Conservation (phyloP, 805 yeast species). For the Kodamaea laetipori region DNA sequence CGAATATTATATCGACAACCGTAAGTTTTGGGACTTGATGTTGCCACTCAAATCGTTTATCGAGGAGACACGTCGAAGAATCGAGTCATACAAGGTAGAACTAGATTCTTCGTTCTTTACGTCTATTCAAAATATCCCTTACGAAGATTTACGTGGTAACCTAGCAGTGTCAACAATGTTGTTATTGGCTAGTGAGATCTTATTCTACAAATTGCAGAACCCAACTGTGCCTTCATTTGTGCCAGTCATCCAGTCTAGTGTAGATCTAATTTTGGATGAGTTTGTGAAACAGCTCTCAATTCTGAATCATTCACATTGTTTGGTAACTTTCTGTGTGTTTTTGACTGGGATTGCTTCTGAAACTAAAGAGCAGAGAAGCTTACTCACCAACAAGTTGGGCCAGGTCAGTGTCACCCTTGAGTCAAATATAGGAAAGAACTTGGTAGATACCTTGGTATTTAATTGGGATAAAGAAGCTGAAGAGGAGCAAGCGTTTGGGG, state of each 20-base stretch:
- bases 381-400: slow-evolving; percentile 3
- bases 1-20: slow-evolving; percentile 11
- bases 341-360: slow-evolving; percentile 12
- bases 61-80: slow-evolving; percentile 5
- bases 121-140: slow-evolving; percentile 8
- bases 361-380: slow-evolving; percentile 6
- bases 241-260: slow-evolving; percentile 13
- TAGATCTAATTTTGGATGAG: slow-evolving; percentile 10
- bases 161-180: slow-evolving; percentile 16
- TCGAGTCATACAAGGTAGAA: slow-evolving; percentile 10
- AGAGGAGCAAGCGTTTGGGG: slow-evolving; percentile 11
- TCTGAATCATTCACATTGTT: slow-evolving; percentile 14
- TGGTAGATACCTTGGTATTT: slow-evolving; percentile 8
- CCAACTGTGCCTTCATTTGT: slow-evolving; percentile 15
- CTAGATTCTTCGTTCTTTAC: slow-evolving; percentile 1
- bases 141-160: slow-evolving; percentile 14
- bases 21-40: slow-evolving; percentile 15
- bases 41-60: slow-evolving; percentile 12
- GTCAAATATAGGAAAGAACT: slow-evolving; percentile 15
- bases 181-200: slow-evolving; percentile 15
- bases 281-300: slow-evolving; percentile 4
- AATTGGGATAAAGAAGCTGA: slow-evolving; percentile 15
- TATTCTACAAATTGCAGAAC: slow-evolving; percentile 16
- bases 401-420: slow-evolving; percentile 7
- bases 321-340: slow-evolving; percentile 15